Percentiles rank a stretch among this genome's conserved stretches.
Conservation (phyloP, 2,329 filamentous ascomycete species). For the Cladosporium sphaerospermum region DNA sequence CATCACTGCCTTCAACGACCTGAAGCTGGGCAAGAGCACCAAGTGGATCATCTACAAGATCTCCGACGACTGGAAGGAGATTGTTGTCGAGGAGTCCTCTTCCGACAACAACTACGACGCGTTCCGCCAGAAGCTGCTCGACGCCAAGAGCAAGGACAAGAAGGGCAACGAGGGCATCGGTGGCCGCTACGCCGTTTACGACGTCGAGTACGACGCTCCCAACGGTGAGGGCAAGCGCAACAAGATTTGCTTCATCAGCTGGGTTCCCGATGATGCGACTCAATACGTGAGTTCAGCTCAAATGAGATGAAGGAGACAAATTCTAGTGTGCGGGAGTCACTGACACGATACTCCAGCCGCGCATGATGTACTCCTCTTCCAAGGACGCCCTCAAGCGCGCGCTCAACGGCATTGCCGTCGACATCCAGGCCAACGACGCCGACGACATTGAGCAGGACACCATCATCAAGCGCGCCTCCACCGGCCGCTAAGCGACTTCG, state of each 20-base stretch:
- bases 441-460: constrained; percentile 75
- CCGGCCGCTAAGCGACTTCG: constrained; percentile 8
- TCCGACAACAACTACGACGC: constrained; percentile 60
- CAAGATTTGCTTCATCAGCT: constrained; percentile 74
- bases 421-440: constrained; percentile 17
- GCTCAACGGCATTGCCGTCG: constrained; percentile 24
- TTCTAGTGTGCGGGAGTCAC: neutral
- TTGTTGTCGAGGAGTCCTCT: constrained; percentile 71
- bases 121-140: constrained; percentile 72
- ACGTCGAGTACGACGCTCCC: constrained; percentile 70
- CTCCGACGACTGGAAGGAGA: constrained; percentile 73
- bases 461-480: constrained; percentile 47
- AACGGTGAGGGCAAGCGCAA: constrained; percentile 66
- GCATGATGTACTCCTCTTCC: constrained; percentile 87
- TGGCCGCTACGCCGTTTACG: constrained; percentile 78
- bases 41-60: constrained; percentile 89
- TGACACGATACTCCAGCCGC: constrained; percentile 49
- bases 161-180: constrained; percentile 52
- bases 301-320: neutral
- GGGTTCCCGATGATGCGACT: constrained; percentile 74
- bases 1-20: constrained; percentile 65
- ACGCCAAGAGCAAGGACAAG: constrained; percentile 66
- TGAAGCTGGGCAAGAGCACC: constrained; percentile 70
- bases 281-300: constrained; percentile 57
- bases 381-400: constrained; percentile 79